These are phyloP conservation scores for Neoconidiobolus thromboides DNA, from an alignment of 371 early-diverging fungal genomes.

Conservation along the genomic window DNA sequence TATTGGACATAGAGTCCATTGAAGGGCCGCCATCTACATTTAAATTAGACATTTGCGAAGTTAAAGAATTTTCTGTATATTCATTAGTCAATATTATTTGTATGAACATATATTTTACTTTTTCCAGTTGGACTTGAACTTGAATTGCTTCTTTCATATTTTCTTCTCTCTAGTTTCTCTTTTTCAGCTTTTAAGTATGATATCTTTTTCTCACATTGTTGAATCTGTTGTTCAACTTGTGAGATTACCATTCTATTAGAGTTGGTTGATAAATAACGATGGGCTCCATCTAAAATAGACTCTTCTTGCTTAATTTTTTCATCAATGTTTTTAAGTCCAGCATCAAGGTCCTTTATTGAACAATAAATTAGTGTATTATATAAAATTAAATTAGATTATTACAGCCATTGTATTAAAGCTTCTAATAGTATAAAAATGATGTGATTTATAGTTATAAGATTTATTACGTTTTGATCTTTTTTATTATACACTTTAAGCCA, in stretches of 20 bases:
- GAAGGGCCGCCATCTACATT: too few species aligned
- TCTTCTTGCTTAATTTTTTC: not conserved
- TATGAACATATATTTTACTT: not conserved
- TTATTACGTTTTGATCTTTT: too few species aligned
- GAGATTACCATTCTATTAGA: not conserved
- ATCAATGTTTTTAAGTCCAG: not conserved
- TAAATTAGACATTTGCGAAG: too few species aligned
- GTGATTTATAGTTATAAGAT: too few species aligned
- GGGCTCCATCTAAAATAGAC: not conserved
- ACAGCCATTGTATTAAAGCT: too few species aligned
- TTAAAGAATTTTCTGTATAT: too few species aligned
- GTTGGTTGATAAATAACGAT: not conserved
- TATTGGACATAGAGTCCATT: too few species aligned
- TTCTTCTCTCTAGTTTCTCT: not conserved
- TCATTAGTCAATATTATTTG: too few species aligned
- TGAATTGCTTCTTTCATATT: not conserved
- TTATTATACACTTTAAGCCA: too few species aligned
- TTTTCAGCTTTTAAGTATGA: not conserved
- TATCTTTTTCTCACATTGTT: not conserved
- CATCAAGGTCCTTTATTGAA: not conserved
- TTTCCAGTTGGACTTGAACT: not conserved
- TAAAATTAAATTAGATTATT: too few species aligned
- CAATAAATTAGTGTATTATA: too few species aligned
- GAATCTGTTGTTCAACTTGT: not conserved
- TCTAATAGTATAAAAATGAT: too few species aligned